Conservation (phyloP, 2,329 filamentous ascomycete genomes). For the Fusarium sp. region DNA sequence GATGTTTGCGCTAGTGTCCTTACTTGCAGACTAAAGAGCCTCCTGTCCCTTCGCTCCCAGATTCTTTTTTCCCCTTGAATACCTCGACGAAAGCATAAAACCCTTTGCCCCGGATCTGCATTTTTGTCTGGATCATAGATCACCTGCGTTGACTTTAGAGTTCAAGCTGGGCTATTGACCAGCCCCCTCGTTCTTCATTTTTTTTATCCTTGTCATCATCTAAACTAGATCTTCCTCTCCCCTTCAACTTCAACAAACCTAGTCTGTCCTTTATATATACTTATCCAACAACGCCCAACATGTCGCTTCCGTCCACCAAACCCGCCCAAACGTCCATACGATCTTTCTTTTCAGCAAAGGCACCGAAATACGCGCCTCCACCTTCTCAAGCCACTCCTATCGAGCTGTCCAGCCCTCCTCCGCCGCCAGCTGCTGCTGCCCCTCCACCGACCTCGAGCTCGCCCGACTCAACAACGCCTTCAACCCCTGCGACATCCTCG, state of each 20-base stretch:
- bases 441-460: slow-evolving; percentile 50
- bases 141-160: background rate
- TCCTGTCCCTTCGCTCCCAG: slow-evolving; percentile 18
- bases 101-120: slow-evolving; percentile 1
- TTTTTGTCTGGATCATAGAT: slow-evolving; percentile 8
- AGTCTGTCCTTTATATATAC: background rate
- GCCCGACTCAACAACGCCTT: slow-evolving; percentile 15
- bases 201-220: background rate
- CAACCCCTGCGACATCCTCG: slow-evolving; percentile 9
- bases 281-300: slow-evolving; percentile 39
- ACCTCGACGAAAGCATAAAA: slow-evolving; percentile 35
- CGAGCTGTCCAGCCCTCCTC: slow-evolving; percentile 39
- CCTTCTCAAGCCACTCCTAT: slow-evolving; percentile 47
- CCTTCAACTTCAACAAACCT: slow-evolving; percentile 2
- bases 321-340: slow-evolving; percentile 70
- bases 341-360: slow-evolving; percentile 71
- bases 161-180: slow-evolving; percentile 19
- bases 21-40: slow-evolving; percentile 23
- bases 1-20: slow-evolving; percentile 24
- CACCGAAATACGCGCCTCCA: slow-evolving; percentile 56
- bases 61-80: slow-evolving; percentile 15
- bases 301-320: slow-evolving; percentile 59
- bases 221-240: background rate
- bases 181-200: background rate
- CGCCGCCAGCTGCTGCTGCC: slow-evolving; percentile 44